These are phyloP conservation scores for Fragosphaeria purpurea DNA, from an alignment of 2,329 filamentous ascomycete species.

Conservation along the genomic window DNA sequence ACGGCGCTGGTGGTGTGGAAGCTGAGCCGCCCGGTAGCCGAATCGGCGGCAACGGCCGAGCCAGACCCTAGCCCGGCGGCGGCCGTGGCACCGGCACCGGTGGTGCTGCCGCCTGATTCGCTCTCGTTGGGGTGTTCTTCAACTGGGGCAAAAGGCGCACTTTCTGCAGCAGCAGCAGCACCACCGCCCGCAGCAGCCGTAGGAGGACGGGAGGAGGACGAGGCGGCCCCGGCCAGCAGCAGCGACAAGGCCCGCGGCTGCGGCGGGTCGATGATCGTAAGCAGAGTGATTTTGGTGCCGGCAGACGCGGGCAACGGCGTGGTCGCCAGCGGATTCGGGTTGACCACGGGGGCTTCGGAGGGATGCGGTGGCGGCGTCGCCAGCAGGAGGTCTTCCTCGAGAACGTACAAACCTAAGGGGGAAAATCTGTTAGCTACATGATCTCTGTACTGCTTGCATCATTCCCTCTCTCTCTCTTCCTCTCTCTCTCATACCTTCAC, in stretches of 20 bases:
- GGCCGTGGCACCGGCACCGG: not conserved
- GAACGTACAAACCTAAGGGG: conserved; percentile 66
- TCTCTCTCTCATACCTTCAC: conserved; percentile 57
- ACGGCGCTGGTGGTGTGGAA: conserved; percentile 11
- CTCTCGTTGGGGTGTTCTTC: conserved; percentile 11
- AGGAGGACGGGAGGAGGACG: not conserved
- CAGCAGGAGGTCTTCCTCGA: conserved; percentile 84
- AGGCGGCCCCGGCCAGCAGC: conserved; percentile 33
- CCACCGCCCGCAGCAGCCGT: not conserved
- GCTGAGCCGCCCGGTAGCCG: conserved; percentile 11
- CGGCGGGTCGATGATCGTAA: conserved; percentile 57
- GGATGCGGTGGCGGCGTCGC: conserved; percentile 93
- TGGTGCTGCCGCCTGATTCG: conserved; percentile 4
- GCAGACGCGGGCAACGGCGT: conserved; percentile 71
- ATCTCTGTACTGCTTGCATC: too few species aligned
- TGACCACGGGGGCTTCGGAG: conserved; percentile 77
- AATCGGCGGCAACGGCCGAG: not conserved
- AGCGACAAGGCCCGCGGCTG: conserved; percentile 42
- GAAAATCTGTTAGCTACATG: too few species aligned
- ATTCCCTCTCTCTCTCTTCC: too few species aligned
- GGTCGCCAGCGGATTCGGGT: conserved; percentile 85
- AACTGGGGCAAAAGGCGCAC: conserved; percentile 2
- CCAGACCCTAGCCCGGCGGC: not conserved
- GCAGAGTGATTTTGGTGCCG: conserved; percentile 74
- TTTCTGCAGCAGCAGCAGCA: not conserved